Percentiles rank a stretch among this genome's conserved stretches.
phyloP scores from a whole-genome alignment of 805 yeast species.

The Metschnikowia orientalis region DNA sequence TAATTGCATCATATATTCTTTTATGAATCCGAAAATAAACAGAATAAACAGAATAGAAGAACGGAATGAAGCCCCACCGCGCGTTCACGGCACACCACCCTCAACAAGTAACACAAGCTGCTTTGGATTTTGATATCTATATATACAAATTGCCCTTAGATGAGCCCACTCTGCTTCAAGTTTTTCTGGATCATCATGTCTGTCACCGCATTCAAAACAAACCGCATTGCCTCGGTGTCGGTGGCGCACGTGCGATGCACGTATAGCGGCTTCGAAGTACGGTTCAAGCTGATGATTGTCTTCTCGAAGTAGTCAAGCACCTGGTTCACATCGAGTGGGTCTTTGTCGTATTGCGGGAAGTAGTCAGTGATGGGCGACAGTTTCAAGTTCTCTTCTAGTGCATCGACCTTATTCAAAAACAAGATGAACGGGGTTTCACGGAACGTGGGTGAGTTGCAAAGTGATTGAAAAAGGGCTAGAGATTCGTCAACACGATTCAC shows the following conservation, averaged over 20 bases:
- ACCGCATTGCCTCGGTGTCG: constrained; percentile 81
- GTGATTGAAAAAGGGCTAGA: constrained; percentile 72
- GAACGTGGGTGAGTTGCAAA: constrained; percentile 86
- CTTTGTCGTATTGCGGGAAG: constrained; percentile 75
- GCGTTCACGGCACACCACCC: no score
- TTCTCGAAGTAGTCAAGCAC: constrained; percentile 70
- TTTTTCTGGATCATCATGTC: constrained; percentile 86
- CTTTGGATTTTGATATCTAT: neutral
- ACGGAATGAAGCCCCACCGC: neutral
- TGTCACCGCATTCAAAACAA: constrained; percentile 87
- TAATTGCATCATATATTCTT: constrained; percentile 19
- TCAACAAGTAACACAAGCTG: neutral
- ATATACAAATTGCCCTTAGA: constrained; percentile 40
- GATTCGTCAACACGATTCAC: constrained; percentile 92
- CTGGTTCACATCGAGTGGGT: constrained; percentile 55
- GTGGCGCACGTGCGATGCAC: constrained; percentile 95
- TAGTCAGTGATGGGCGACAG: constrained; percentile 62
- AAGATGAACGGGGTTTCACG: constrained; percentile 79
- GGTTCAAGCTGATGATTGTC: constrained; percentile 59
- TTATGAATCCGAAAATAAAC: constrained; percentile 10
- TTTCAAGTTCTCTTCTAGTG: constrained; percentile 66
- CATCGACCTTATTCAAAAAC: constrained; percentile 83
- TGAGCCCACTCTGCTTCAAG: constrained; percentile 70
- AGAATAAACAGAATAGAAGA: constrained; percentile 5
- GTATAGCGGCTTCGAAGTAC: constrained; percentile 71